These are phyloP conservation scores for Neofusicoccum sp. DNA, from an alignment of 2,329 filamentous ascomycete genomes.

Conservation along the genomic window DNA sequence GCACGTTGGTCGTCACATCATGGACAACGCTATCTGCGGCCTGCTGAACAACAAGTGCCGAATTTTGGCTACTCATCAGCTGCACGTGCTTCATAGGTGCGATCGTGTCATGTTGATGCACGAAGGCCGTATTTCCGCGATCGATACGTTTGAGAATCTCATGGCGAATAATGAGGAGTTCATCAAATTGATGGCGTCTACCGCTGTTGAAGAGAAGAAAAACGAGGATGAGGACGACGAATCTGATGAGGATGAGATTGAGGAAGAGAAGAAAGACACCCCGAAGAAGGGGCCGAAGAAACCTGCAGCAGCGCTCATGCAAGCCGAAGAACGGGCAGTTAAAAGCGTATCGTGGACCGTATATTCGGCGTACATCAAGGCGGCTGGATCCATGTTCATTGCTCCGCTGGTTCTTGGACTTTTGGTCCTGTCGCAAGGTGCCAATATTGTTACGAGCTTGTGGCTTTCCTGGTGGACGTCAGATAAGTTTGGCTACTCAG, in stretches of 20 bases:
- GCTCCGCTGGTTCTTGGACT: constrained; percentile 63
- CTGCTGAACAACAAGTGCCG: constrained; percentile 85
- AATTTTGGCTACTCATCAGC: constrained; percentile 89
- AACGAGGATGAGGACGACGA: constrained; percentile 49
- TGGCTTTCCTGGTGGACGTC: constrained; percentile 97
- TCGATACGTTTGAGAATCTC: constrained; percentile 86
- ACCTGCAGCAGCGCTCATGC: constrained; percentile 63
- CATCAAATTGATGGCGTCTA: constrained; percentile 77
- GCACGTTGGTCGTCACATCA: constrained; percentile 68
- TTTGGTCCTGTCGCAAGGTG: constrained; percentile 71
- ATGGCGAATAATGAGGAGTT: constrained; percentile 79
- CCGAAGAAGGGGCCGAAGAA: constrained; percentile 52
- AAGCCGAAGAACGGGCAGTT: constrained; percentile 68
- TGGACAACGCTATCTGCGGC: constrained; percentile 90
- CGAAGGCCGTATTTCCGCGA: constrained; percentile 74
- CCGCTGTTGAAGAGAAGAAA: constrained; percentile 60
- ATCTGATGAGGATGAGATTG: constrained; percentile 47
- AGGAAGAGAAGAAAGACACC: constrained; percentile 57
- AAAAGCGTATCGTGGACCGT: constrained; percentile 77
- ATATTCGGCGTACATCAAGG: constrained; percentile 72
- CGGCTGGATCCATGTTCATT: constrained; percentile 70
- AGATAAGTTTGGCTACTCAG: constrained; percentile 66
- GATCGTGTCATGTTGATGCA: constrained; percentile 95
- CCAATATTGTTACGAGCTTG: constrained; percentile 82
- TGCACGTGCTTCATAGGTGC: constrained; percentile 87